phyloP scores from a whole-genome alignment of 1,284 basidiomycete species.

The Gomphus sp. region DNA sequence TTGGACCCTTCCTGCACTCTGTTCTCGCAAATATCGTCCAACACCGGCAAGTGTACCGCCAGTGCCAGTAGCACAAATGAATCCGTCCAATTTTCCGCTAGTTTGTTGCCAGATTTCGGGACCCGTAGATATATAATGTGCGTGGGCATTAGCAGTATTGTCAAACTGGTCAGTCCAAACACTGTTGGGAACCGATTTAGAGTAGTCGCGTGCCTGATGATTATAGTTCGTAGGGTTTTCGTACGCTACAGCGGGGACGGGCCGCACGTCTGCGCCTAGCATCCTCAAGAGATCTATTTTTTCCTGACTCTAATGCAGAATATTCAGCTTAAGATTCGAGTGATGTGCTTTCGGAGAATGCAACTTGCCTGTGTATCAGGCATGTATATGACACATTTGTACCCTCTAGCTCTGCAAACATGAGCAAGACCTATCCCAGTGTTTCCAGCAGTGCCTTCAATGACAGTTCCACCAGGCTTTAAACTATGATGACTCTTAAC shows the following conservation, averaged over 20 bases:
- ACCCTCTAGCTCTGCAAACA: constrained; percentile 88
- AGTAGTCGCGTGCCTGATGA: constrained; percentile 91
- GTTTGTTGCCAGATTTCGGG: constrained; percentile 98
- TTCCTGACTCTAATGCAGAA: constrained; percentile 72
- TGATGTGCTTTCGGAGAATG: not conserved
- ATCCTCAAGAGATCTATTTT: constrained; percentile 96
- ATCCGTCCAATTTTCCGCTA: constrained; percentile 73
- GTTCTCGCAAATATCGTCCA: constrained; percentile 81
- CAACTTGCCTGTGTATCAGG: constrained; percentile 77
- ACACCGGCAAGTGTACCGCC: constrained; percentile 93
- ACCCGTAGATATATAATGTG: constrained; percentile 87
- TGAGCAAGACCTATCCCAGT: constrained; percentile 96
- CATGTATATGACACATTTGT: constrained; percentile 99
- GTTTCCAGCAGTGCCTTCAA: constrained; percentile 99
- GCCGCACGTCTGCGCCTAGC: constrained; percentile 94
- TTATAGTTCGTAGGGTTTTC: constrained; percentile 98
- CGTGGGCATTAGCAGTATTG: constrained; percentile 83
- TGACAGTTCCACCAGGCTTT: constrained; percentile 87
- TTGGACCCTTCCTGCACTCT: constrained; percentile 74
- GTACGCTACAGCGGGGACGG: constrained; percentile 94
- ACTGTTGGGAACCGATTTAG: constrained; percentile 76
- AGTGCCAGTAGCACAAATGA: constrained; percentile 91
- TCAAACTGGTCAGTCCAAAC: constrained; percentile 99
- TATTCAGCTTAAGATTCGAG: not conserved
- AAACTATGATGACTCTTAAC: constrained; percentile 40